Conservation (phyloP, 257 asterid genomes). For the Knoxia roxburghii region DNA sequence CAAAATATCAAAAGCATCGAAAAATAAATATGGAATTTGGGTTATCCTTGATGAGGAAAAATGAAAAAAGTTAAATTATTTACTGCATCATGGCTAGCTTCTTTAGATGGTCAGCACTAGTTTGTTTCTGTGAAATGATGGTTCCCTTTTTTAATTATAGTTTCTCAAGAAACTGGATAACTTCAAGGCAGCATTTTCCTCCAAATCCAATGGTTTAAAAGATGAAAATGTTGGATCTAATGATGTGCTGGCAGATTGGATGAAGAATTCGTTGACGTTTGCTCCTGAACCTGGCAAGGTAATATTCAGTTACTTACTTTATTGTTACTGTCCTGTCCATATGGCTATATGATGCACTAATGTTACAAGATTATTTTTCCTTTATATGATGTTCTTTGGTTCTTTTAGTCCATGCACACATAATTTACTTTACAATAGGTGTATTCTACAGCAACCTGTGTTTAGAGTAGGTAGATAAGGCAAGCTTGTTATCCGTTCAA, state of each 20-base stretch:
- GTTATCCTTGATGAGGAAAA: background rate
- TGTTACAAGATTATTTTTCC: background rate
- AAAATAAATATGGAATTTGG: background rate
- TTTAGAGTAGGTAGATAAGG: background rate
- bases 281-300: constrained; percentile 80
- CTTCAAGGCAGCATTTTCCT: constrained; percentile 50
- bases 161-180: constrained; percentile 66
- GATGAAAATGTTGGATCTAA: constrained; percentile 34
- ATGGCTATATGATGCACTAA: background rate
- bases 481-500: background rate
- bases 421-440: background rate
- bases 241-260: constrained; percentile 60
- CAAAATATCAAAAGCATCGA: background rate
- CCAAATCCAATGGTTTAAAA: constrained; percentile 37
- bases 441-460: too few relatives aligned
- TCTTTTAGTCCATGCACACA: background rate
- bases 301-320: constrained; percentile 16
- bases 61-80: background rate
- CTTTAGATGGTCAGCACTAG: background rate
- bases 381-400: background rate
- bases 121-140: constrained; percentile 8
- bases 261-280: constrained; percentile 52
- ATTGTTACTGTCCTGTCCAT: background rate
- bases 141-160: constrained; percentile 33
- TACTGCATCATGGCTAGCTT: background rate